Conservation (phyloP, 2,329 filamentous ascomycete species). For the Blastomyces parvus region DNA sequence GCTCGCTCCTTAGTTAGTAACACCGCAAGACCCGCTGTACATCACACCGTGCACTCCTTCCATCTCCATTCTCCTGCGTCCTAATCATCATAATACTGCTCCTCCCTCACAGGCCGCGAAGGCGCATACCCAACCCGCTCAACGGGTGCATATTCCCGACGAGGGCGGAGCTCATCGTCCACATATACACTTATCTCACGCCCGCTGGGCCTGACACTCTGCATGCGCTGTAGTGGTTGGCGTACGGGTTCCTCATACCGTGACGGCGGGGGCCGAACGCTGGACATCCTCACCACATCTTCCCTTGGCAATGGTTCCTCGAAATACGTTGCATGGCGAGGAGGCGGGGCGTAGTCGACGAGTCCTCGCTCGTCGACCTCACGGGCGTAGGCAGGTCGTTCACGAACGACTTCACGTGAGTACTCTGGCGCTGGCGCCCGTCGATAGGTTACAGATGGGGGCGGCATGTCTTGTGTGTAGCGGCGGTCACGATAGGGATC, state of each 20-base stretch:
- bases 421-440: constrained; percentile 29
- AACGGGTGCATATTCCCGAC: constrained; percentile 42
- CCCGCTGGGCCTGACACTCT: constrained; percentile 33
- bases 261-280: constrained; percentile 46
- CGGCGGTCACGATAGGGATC: constrained; percentile 32
- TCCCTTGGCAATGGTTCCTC: constrained; percentile 57
- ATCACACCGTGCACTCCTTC: constrained; percentile 25
- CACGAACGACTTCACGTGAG: constrained; percentile 23
- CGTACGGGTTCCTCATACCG: constrained; percentile 36
- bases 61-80: constrained; percentile 25
- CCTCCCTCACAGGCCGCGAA: constrained; percentile 28
- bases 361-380: constrained; percentile 31
- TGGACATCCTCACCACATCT: constrained; percentile 47
- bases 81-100: constrained; percentile 30
- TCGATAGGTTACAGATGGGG: constrained; percentile 33
- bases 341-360: constrained; percentile 30
- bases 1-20: constrained; percentile 21
- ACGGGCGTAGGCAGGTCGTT: constrained; percentile 26
- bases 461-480: constrained; percentile 39
- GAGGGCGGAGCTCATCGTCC: constrained; percentile 30
- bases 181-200: constrained; percentile 36
- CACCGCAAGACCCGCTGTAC: constrained; percentile 25
- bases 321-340: constrained; percentile 34
- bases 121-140: constrained; percentile 34
- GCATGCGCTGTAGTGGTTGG: constrained; percentile 33